These are phyloP conservation scores for Solanum chacoense DNA, from an alignment of 305 asterid genomes.

Conservation along the genomic window DNA sequence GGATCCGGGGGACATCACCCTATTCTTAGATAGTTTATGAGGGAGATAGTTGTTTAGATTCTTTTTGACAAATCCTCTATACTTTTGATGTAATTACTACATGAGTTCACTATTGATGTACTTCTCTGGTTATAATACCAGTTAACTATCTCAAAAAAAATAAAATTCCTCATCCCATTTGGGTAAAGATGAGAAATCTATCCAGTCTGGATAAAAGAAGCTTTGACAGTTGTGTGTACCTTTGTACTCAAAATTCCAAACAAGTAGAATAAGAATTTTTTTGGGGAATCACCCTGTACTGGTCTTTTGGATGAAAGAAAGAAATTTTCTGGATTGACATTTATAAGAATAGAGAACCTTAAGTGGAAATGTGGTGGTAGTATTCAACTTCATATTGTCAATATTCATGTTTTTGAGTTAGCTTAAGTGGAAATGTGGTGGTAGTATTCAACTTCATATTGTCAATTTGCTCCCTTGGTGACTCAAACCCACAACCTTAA, in stretches of 20 bases:
- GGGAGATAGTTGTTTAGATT: not conserved
- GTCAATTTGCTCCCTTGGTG: not conserved
- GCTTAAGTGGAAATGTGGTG: not conserved
- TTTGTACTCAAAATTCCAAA: not conserved
- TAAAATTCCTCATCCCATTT: not conserved
- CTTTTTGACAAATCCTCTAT: too few relatives aligned
- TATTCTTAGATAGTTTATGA: not conserved
- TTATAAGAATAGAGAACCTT: not conserved
- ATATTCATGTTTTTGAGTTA: not conserved
- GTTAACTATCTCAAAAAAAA: not conserved
- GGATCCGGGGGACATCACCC: not conserved
- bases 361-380: not conserved
- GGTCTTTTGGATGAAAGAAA: not conserved
- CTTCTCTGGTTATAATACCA: not conserved
- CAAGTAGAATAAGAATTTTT: not conserved
- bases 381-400: not conserved
- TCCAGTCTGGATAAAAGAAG: not conserved
- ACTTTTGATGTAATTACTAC: too few relatives aligned
- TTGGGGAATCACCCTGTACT: not conserved
- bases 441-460: not conserved
- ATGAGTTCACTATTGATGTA: not conserved
- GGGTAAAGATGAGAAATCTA: not conserved
- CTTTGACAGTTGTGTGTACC: not conserved
- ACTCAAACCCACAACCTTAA: not conserved
- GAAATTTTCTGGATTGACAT: not conserved